Evolutionary conservation across 805 yeast species (phyloP), one percentile per base, ranked within the genome.

Genomic region (Candida nitratophila): DNA sequence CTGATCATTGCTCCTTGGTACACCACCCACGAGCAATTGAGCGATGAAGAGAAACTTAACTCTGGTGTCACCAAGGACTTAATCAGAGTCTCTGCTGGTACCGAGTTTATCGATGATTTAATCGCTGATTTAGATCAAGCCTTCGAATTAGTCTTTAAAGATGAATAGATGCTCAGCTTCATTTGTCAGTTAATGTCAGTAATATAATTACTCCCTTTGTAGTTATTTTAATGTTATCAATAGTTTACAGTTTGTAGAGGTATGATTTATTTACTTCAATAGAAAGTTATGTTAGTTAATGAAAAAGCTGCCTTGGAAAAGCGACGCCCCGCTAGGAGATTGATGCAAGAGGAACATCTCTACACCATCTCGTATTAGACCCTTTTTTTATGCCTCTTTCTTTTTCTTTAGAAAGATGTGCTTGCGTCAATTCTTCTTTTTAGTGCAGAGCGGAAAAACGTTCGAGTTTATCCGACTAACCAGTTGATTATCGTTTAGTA

Each of bases 1-100:
- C 76, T 91, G 61, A 95, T 91, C 46, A 91, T 91, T 65, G 90
- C 96, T 44, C 99, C 99, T 52, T 90, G 83, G 75, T 88, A 77
- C 68, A 93, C 98, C 35, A 91, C 98, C 22, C 99, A 91, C 68
- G 90, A 88, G 64, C 98, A 93, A 71, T 76, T 91, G 59, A 65
- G 71, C 36, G 88, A 86, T 39, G 85, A 81, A 51, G 97, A 88
- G 71, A 87, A 86, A 69, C 45, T 68, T 36, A 79, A 83, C 14
- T 74, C 95, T 41, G 97, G 97, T 66, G 97, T 91, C 46, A 77
- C 93, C 44, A 81, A 84, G 55, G 96, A 87, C 52, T 76, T 88
- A 59, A 80, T 91, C 56, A 83, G 99, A 70, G 83, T 88, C 38
- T 79, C 95, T 39, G 86, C 87, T 40, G 98, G 98, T 60, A 83